Evolutionary conservation across 2,329 filamentous ascomycete genomes (phyloP).

Genomic region (Pestalotiopsis sp.): DNA sequence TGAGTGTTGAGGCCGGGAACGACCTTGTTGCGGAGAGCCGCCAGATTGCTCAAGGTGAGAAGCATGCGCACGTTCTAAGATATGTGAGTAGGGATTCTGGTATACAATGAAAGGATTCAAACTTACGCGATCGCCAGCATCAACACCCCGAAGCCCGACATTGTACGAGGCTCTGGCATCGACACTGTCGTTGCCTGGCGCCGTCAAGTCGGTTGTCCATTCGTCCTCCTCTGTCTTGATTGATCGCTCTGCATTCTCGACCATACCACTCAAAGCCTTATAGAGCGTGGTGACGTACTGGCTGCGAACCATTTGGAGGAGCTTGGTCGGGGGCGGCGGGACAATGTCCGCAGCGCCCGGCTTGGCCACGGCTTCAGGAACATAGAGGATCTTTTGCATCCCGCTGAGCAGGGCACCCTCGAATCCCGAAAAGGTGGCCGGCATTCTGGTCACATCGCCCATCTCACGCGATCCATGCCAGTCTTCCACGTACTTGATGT

Average conservation of each 20-base stretch:
- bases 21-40: slow-evolving; percentile 76
- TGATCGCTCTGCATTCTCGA: slow-evolving; percentile 88
- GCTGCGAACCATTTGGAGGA: slow-evolving; percentile 85
- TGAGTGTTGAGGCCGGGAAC: slow-evolving; percentile 88
- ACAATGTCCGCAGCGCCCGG: slow-evolving; percentile 77
- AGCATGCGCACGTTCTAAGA: slow-evolving; percentile 86
- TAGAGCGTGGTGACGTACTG: slow-evolving; percentile 95
- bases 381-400: slow-evolving; percentile 94
- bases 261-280: slow-evolving; percentile 91
- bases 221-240: slow-evolving; percentile 65
- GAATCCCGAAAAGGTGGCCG: slow-evolving; percentile 80
- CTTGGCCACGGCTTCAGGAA: slow-evolving; percentile 81
- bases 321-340: slow-evolving; percentile 79
- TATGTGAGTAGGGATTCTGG: background rate
- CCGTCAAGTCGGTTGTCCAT: slow-evolving; percentile 54
- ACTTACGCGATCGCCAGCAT: slow-evolving; percentile 59
- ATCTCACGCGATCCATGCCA: slow-evolving; percentile 85
- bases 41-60: slow-evolving; percentile 89
- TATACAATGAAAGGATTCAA: background rate
- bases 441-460: slow-evolving; percentile 89
- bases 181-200: slow-evolving; percentile 34
- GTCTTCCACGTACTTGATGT: slow-evolving; percentile 89
- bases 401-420: slow-evolving; percentile 80
- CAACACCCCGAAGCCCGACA: slow-evolving; percentile 48
- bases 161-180: slow-evolving; percentile 35